Base-by-base conservation (phyloP, 352 stramenopile species). In the Pythium dissimile region DNA sequence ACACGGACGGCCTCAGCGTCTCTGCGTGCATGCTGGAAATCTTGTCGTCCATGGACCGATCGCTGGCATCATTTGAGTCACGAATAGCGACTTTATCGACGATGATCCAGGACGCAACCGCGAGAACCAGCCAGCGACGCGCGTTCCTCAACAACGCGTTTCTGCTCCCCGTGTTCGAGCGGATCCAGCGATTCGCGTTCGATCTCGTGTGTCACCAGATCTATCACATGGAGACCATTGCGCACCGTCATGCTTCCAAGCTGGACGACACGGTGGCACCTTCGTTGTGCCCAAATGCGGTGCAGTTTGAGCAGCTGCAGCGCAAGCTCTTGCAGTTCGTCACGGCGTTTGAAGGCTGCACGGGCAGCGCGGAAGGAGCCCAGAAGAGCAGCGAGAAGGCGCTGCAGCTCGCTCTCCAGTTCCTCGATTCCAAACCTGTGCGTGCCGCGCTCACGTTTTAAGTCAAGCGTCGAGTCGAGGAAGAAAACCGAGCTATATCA, bases 291-390 rank as follows among this genome's bases (percentile, higher is more conserved):
- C 23, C 30, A 15, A 32, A 45, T 18, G 28, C 45, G 12, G 16
- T 20, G 0, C 37, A 54, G 16, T 62, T 86, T 37, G 76, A 87
- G 44, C 54, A 72, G 28, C 54, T 89, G 9, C 79, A 89, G 54
- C 63, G 55, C 24, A 89, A 89, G 55, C 66, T 86, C 10, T 46
- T 87, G 47, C 76, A 84, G 53, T 87, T 84, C 44, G 67, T 85
- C 54, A 87, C 75, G 0, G 80, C 77, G 8, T 89, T 89, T 51
- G 75, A 89, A 71, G 76, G 79, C 9, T 89, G 75, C 50, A 73
- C 71, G 5, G 71, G 76, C 0, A 80, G 66, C 43, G 51, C 52
- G 11, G 62, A 72, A 30, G 59, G 63, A 12, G 71, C 72, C 1
- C 64, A 75, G 55, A 86, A 85, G 24, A 87, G 76, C 56, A 53